Percentiles rank a stretch among this genome's conserved stretches.
These are phyloP conservation scores for Mycena latifolia DNA, from an alignment of 768 basidiomycete species.

Conservation along the genomic window DNA sequence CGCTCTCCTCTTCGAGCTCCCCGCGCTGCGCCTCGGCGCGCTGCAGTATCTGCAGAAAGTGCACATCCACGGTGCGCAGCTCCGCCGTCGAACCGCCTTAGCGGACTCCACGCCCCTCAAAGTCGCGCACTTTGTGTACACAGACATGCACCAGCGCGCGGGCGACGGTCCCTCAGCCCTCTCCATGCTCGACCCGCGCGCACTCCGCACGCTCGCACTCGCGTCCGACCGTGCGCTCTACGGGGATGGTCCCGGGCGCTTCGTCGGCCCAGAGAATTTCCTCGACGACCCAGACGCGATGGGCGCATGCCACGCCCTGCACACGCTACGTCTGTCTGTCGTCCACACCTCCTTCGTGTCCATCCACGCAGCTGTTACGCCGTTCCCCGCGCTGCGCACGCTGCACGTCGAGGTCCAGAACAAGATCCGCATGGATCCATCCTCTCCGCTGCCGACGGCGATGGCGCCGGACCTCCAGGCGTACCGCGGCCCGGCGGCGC, in stretches of 20 bases:
- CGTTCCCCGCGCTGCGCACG: conserved; percentile 10
- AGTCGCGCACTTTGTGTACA: conserved; percentile 5
- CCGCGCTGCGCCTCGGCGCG: not conserved
- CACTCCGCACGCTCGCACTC: not conserved
- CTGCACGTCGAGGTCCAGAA: not conserved
- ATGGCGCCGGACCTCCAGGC: conserved; percentile 1
- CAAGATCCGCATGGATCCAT: not conserved
- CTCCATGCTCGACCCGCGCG: conserved; percentile 1
- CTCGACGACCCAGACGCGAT: not conserved
- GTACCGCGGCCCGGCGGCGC: not conserved
- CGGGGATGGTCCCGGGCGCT: no score
- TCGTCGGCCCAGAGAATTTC: not conserved
- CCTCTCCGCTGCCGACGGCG: not conserved
- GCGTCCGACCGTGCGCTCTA: not conserved
- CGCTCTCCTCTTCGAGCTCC: not conserved
- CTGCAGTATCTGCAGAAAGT: not conserved
- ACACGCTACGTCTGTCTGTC: not conserved
- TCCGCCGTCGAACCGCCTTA: not conserved
- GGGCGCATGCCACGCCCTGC: not conserved
- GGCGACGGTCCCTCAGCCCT: not conserved
- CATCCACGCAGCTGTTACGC: conserved; percentile 7
- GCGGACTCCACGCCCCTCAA: not conserved
- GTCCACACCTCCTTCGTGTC: not conserved
- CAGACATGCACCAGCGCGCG: not conserved
- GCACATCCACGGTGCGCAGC: not conserved